Base-by-base conservation (phyloP, 2,329 filamentous ascomycete genomes). In the Stenocarpella maydis region DNA sequence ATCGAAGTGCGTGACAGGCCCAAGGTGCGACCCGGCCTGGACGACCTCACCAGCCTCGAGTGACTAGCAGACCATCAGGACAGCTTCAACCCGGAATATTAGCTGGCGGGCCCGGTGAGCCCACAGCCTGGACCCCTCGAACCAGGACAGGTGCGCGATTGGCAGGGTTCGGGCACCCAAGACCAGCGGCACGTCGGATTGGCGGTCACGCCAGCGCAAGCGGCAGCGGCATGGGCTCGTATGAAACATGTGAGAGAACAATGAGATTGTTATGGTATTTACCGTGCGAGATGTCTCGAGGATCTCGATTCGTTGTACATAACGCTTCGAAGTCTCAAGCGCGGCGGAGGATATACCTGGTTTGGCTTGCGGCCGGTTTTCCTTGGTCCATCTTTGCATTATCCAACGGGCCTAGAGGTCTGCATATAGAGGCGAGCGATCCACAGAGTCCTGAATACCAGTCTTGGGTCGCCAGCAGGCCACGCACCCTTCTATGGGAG, bases 1-100 rank as follows among this genome's bases (percentile, higher is more conserved):
- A 89, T 98, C 72, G 94, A 97, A 80, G 86, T 95, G 73, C 86
- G 90, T 75, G 89, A 95, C 67, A 86, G 90, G 76, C 87, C 89
- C 52, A 85, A 85, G 78, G 82, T 85, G 72, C 82, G 86, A 47
- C 82, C 85, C 75, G 86, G 87, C 74, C 75, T 95, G 76, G 84
- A 89, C 69, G 89, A 91, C 76, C 85, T 91, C 74, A 87, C 91
- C 19, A 88, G 89, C 73, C 76, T 94, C 80, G 92, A 95, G 82
- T 92, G 81, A 82, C 65, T 67, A 67, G 65, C 53, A 60, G 65
- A 67, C 19, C 39, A 47, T 21, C 43, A 54, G 19, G 54, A 39
- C 53, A 54, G 65, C 53, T 67, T 47, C 65, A 41, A 67, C 21
- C 19, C 41, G 31, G 41, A n/a, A 24, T 41, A n/a, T 24, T 63